Evolutionary conservation across 1,139 yeast species (phyloP), one percentile per base, ranked within the genome.

Genomic region (Geotrichum siamense): DNA sequence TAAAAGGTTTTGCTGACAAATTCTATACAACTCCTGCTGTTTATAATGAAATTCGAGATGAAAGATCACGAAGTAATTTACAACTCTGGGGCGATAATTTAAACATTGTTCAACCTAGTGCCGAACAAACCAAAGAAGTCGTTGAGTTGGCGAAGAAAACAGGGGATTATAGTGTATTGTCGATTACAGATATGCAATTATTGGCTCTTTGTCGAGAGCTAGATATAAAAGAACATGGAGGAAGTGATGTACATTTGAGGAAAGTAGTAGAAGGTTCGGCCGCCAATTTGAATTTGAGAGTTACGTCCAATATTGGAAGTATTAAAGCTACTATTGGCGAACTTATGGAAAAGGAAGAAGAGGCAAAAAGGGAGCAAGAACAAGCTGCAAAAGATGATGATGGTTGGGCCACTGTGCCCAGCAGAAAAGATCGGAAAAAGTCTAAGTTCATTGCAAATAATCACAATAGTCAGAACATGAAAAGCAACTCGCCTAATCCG

Each of bases 21-120:
- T 85, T 83, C 58, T 83, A 72, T 61, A 89, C 97, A 12, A 86
- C 97, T 0, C 97, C 97, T 2, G 89, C 96, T 1, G 97, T 93
- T 17, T 76, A 74, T 57, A 70, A 75, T 27, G 99, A 93, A 67
- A 78, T 93, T 58, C 79, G 76, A 58, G 98, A 93, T 67, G 95
- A 82, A 52, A 72, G 75, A 50, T 86, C 93, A 6, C 74, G 95
- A 62, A 77, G 76, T 53, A 91, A 89, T 57, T 67, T 91, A 43
- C 65, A 82, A 30, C 59, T 73, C 3, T 89, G 96, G 96, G 85
- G 80, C 30, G 83, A 80, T 43, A 46, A 51, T 20, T 53, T 68
- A 33, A 51, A 50, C 3, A 56, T 72, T 12, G 75, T 87, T 62
- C 96, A 89, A 54, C 98, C 98, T 2, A 76, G 72, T 48, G 70